Evolutionary conservation across 1,139 yeast species (phyloP), one percentile per base, ranked within the genome.

Genomic region (Lodderomyces parapsilosis): DNA sequence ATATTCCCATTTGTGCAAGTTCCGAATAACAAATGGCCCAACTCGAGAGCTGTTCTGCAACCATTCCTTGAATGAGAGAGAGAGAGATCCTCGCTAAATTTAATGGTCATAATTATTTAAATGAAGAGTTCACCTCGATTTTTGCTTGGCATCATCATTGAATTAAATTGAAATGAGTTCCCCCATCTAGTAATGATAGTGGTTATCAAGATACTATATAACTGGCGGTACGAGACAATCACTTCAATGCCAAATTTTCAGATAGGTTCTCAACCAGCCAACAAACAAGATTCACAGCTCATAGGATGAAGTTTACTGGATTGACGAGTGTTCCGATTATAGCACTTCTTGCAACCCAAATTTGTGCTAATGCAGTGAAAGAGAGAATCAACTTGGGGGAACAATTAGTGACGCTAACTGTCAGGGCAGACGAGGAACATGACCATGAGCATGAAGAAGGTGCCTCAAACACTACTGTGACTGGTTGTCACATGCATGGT

Each of bases 401-500:
- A 15, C n/a, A 15, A 10, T 30, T 15, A 15, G 15, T 6, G 8
- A 19, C 15, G 14, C 4, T 30, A 4, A 7, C 2, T 15, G 19
- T 11, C 14, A 30, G 33, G 19, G 33, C 25, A 6, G 38, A 36
- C 2, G 38, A 25, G 10, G 31, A 23, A 7, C 31, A 36, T 14
- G 31, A 36, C 10, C 38, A 36, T 25, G 38, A 35, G 9, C 18
- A 35, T n/a, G 38, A 35, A n/a, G 27, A 30, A 19, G 17, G 11
- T 25, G 11, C 24, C 11, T 14, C 30, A 13, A 38, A 19, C 23
- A 24, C 18, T n/a, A 20, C 39, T 9, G 20, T 36, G 2, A 57
- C 63, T 4, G 56, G 51, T n/a, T 66, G 71, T 43, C 70, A 66
- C 42, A 55, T 57, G 40, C 69, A 65, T 44, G 67, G 57, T 3